These are phyloP conservation scores for Rhodosporidiobolus sp. DNA, from an alignment of 768 basidiomycete genomes.

Conservation along the genomic window DNA sequence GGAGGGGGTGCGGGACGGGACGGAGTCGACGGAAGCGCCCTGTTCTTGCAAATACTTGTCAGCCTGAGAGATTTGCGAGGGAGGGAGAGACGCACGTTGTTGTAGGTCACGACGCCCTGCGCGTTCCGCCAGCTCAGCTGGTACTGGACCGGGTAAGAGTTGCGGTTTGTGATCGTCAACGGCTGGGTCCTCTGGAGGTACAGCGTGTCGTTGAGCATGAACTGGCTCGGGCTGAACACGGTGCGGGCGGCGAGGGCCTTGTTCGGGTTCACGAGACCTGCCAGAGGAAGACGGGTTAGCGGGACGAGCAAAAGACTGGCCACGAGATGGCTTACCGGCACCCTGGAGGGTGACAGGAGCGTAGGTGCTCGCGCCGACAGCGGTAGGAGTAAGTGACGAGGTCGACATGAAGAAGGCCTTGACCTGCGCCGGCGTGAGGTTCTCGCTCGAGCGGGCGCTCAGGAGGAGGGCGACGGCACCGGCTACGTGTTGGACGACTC, in stretches of 20 bases:
- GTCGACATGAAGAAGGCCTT: slow-evolving; percentile 43
- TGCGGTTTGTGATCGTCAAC: slow-evolving; percentile 52
- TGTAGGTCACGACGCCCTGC: slow-evolving; percentile 9
- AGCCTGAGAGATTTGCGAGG: too few relatives aligned
- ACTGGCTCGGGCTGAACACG: slow-evolving; percentile 58
- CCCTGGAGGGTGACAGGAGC: slow-evolving; percentile 29
- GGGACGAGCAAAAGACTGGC: background rate
- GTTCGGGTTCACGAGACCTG: slow-evolving; percentile 57
- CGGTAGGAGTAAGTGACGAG: slow-evolving; percentile 39
- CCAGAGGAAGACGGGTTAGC: too few relatives aligned
- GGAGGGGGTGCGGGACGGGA: slow-evolving; percentile 18
- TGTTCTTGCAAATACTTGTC: too few relatives aligned
- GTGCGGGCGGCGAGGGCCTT: slow-evolving; percentile 59
- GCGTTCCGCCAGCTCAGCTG: slow-evolving; percentile 1
- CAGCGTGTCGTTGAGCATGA: slow-evolving; percentile 65
- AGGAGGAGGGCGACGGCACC: slow-evolving; percentile 50
- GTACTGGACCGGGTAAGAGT: slow-evolving; percentile 7
- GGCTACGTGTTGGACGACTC: slow-evolving; percentile 18
- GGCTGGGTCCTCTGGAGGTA: slow-evolving; percentile 55
- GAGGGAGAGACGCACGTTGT: too few relatives aligned
- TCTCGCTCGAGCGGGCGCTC: slow-evolving; percentile 42
- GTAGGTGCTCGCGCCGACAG: slow-evolving; percentile 40
- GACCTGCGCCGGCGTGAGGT: slow-evolving; percentile 41
- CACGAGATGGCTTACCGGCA: slow-evolving; percentile 1
- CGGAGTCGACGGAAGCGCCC: slow-evolving; percentile 16